Conservation (phyloP, 2,329 filamentous ascomycete species). For the Aspergillus alliaceus region DNA sequence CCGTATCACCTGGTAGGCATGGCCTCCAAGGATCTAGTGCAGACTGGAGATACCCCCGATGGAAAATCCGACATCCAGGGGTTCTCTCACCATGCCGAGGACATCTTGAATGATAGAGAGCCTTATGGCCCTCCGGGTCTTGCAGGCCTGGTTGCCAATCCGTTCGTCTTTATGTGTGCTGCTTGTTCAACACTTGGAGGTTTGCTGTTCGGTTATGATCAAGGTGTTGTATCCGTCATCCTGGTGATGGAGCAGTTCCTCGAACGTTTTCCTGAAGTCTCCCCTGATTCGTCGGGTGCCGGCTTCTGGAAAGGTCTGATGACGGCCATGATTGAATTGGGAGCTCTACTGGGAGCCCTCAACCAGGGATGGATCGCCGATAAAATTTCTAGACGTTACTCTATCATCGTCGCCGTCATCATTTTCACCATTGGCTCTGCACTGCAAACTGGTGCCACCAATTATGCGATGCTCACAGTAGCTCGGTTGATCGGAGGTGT, state of each 20-base stretch:
- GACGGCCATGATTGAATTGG: constrained; percentile 57
- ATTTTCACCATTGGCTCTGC: constrained; percentile 54
- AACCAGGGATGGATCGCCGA: constrained; percentile 54
- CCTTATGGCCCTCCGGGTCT: constrained; percentile 43
- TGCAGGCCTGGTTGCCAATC: constrained; percentile 48
- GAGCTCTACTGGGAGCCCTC: constrained; percentile 49
- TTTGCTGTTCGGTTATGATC: constrained; percentile 53
- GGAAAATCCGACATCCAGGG: constrained; percentile 20
- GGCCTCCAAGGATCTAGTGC: constrained; percentile 17
- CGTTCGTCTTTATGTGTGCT: constrained; percentile 54
- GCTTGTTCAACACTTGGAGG: constrained; percentile 53
- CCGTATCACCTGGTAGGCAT: constrained; percentile 10
- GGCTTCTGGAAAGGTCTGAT: constrained; percentile 48
- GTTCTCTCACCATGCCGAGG: constrained; percentile 36
- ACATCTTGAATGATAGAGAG: constrained; percentile 29
- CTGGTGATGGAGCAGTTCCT: constrained; percentile 56
- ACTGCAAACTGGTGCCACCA: constrained; percentile 52
- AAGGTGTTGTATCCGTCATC: constrained; percentile 47
- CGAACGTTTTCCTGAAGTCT: constrained; percentile 45
- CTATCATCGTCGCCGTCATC: constrained; percentile 52
- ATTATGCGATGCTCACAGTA: constrained; percentile 53
- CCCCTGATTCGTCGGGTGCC: constrained; percentile 36
- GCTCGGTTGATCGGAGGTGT: constrained; percentile 53
- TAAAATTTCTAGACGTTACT: constrained; percentile 53
- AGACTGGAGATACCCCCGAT: constrained; percentile 19